phyloP scores from a whole-genome alignment of 2,329 filamentous ascomycete genomes.

The Pseudopithomyces chartarum region DNA sequence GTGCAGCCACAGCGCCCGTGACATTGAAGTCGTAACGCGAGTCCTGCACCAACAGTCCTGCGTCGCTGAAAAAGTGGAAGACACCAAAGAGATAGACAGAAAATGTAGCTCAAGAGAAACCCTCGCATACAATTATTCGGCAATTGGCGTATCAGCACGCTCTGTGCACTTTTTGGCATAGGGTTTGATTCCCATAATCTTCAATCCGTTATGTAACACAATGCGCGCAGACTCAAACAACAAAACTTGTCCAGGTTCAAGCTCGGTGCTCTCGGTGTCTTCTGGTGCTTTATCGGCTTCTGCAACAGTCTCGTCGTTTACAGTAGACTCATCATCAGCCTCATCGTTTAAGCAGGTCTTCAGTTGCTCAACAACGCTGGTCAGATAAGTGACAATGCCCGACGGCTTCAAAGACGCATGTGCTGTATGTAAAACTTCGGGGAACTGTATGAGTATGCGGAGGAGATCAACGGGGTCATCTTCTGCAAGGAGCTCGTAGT shows the following conservation, averaged over 20 bases:
- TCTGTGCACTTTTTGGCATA: conserved; percentile 15
- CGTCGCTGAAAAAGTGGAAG: no score
- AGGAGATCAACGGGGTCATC: conserved; percentile 34
- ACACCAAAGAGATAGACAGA: no score
- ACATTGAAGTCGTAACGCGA: no score
- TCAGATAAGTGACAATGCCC: conserved; percentile 33
- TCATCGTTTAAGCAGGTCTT: conserved; percentile 25
- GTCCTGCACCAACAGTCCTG: no score
- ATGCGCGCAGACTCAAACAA: conserved; percentile 34
- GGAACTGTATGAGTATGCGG: conserved; percentile 35
- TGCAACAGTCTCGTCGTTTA: neutral
- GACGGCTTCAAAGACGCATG: conserved; percentile 35
- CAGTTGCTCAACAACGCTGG: conserved; percentile 31
- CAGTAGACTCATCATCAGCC: conserved; percentile 15
- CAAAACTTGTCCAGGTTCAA: conserved; percentile 24
- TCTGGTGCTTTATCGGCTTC: neutral
- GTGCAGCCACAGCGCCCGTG: no score
- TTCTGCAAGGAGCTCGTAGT: conserved; percentile 27
- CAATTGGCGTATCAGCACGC: conserved; percentile 34
- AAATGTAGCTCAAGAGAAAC: no score
- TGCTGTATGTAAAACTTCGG: conserved; percentile 30
- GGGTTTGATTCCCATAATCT: conserved; percentile 31
- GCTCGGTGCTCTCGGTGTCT: neutral
- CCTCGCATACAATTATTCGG: conserved; percentile 2
- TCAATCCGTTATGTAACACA: conserved; percentile 38